Base-by-base conservation (phyloP, 345 rosid genomes). In the Rhodamnia argentea region DNA sequence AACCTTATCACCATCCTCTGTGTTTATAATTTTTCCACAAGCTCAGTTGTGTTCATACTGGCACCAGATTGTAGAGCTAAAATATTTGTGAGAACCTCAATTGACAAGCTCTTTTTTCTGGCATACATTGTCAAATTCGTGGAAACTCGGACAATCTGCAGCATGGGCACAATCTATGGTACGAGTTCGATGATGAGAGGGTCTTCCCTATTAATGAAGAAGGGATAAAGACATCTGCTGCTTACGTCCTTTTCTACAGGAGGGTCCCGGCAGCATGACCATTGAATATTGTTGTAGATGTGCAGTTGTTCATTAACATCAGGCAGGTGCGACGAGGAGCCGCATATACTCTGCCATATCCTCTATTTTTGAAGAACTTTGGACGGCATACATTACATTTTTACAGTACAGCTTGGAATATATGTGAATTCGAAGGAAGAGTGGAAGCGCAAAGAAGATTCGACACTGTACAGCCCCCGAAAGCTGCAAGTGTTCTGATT, bases 161-260 rank as follows among this genome's bases (percentile, higher is more conserved):
- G 97, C 92, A 90, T n/a, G 93, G 93, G 83, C 89, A 84, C n/a
- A 89, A 89, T 52, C 84, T 83, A 76, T 94, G 97, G 97, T 92
- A 88, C 14, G 94, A 92, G 89, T 93, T 94, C 16, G 97, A 92
- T 24, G 97, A 94, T 83, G 90, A 89, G 85, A 90, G 58, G 24
- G 94, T 93, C 86, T 75, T 12, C 23, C 89, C 92, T 3, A 86
- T 94, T 83, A 83, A 89, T 29, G 90, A 87, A 85, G 92, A 93
- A 55, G 88, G 82, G 85, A 90, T 94, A 64, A 94, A 92, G 92
- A 85, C 96, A 42, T 88, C 93, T 11, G 94, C 97, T 26, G 94
- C 95, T 40, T 94, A 94, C 83, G 95, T 94, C 82, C 94, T 94
- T 85, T 93, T 93, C 89, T 93, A 94, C 88, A 87, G 90, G 85